These are phyloP conservation scores for Kodamaea lidongshanica DNA, from an alignment of 805 yeast species.

Conservation along the genomic window DNA sequence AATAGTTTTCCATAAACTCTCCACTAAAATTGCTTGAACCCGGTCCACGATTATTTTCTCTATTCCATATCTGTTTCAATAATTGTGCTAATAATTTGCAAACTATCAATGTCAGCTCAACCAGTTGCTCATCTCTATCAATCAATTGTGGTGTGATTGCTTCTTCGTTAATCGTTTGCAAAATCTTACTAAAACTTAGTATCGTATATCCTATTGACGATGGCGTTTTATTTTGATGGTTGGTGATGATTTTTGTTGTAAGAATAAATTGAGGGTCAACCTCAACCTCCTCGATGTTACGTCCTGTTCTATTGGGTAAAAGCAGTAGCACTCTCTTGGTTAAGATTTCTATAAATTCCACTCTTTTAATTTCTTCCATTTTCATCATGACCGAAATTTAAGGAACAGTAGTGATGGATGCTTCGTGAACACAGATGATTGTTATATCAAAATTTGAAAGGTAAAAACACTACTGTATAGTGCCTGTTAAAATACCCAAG, in stretches of 20 bases:
- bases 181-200: slow-evolving; percentile 16
- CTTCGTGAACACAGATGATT: too few species aligned
- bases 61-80: slow-evolving; percentile 26
- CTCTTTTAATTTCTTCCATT: slow-evolving; percentile 1
- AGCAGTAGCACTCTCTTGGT: slow-evolving; percentile 27
- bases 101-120: slow-evolving; percentile 28
- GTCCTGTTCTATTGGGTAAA: slow-evolving; percentile 36
- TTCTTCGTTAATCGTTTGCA: slow-evolving; percentile 22
- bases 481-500: too few species aligned
- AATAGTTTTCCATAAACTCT: slow-evolving; percentile 14
- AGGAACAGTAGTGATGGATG: too few species aligned
- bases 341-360: slow-evolving; percentile 20
- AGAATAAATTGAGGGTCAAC: slow-evolving; percentile 33
- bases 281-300: slow-evolving; percentile 34
- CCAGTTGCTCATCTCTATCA: slow-evolving; percentile 25
- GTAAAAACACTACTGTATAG: too few species aligned
- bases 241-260: slow-evolving; percentile 25
- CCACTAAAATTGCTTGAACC: slow-evolving; percentile 1
- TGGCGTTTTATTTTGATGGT: slow-evolving; percentile 11
- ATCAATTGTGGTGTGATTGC: slow-evolving; percentile 15
- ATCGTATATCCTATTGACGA: slow-evolving; percentile 18
- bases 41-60: slow-evolving; percentile 11
- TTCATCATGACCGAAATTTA: slow-evolving; percentile 1
- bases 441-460: too few species aligned
- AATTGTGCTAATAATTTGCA: slow-evolving; percentile 26